These are phyloP conservation scores for Xerocomus potaroensis DNA, from an alignment of 768 basidiomycete genomes.

Conservation along the genomic window DNA sequence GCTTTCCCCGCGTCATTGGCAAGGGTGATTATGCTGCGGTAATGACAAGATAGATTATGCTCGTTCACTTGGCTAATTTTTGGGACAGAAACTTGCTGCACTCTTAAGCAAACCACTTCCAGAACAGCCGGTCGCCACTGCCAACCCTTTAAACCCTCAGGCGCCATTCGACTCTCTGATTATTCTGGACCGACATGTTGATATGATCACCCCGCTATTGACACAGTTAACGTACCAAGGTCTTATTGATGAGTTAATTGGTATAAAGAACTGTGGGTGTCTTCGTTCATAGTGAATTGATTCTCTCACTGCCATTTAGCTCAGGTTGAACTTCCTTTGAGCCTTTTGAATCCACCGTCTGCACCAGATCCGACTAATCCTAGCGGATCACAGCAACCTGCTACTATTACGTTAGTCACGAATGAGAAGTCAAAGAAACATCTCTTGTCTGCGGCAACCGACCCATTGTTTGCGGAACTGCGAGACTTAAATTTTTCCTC, in stretches of 20 bases:
- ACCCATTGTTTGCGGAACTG: conserved; percentile 77
- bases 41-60: conserved; percentile 17
- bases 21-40: conserved; percentile 89
- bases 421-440: conserved; percentile 90
- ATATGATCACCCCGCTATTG: conserved; percentile 93
- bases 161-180: conserved; percentile 81
- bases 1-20: conserved; percentile 86
- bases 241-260: conserved; percentile 87
- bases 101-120: conserved; percentile 61
- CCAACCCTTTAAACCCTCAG: conserved; percentile 42
- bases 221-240: conserved; percentile 98
- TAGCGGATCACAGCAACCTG: conserved; percentile 39
- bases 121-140: conserved; percentile 36
- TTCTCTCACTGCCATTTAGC: conserved; percentile 38
- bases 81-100: conserved; percentile 63
- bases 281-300: neutral
- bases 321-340: conserved; percentile 75
- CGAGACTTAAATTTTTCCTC: conserved; percentile 91
- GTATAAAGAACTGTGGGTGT: conserved; percentile 79
- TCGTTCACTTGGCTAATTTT: conserved; percentile 9
- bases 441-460: conserved; percentile 69
- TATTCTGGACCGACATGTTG: conserved; percentile 83
- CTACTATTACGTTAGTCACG: conserved; percentile 48
- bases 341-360: conserved; percentile 56
- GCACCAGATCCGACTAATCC: conserved; percentile 37